phyloP scores from a whole-genome alignment of 306 rosid species.

The Pyrus bretschneideri region DNA sequence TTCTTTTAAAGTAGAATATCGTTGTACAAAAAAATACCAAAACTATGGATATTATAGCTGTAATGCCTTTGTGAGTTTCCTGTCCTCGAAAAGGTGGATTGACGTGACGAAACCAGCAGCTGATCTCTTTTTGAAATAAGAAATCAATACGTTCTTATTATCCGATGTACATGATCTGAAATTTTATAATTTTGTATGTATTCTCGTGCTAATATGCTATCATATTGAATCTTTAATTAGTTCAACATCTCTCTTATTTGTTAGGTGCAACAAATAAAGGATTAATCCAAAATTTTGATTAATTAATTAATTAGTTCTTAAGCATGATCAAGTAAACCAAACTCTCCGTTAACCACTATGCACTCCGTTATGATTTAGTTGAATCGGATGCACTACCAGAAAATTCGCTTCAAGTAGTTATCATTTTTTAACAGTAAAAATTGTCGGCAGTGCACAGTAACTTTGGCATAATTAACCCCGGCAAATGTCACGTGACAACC shows the following conservation, averaged over 20 bases:
- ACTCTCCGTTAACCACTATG: not conserved
- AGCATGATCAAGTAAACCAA: not conserved
- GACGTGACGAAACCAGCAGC: no score
- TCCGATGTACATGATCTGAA: not conserved
- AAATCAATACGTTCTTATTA: no score
- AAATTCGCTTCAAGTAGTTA: not conserved
- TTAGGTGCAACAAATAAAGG: not conserved
- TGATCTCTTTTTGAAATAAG: no score
- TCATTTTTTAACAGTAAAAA: no score
- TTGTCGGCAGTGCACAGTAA: no score
- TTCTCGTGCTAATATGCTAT: not conserved
- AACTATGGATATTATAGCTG: no score
- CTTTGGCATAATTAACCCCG: slow-evolving; percentile 9
- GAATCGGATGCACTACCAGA: not conserved
- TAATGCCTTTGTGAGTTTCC: no score
- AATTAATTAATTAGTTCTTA: not conserved
- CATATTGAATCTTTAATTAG: not conserved
- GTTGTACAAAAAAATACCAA: no score
- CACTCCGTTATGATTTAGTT: not conserved
- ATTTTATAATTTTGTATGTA: not conserved
- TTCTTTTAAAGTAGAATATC: not conserved
- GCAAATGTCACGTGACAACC: slow-evolving; percentile 17
- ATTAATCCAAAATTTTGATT: not conserved
- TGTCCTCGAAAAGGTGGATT: rapidly evolving
- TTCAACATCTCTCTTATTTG: not conserved